Conservation (phyloP, 768 basidiomycete genomes). For the Amanita brunnescens region DNA sequence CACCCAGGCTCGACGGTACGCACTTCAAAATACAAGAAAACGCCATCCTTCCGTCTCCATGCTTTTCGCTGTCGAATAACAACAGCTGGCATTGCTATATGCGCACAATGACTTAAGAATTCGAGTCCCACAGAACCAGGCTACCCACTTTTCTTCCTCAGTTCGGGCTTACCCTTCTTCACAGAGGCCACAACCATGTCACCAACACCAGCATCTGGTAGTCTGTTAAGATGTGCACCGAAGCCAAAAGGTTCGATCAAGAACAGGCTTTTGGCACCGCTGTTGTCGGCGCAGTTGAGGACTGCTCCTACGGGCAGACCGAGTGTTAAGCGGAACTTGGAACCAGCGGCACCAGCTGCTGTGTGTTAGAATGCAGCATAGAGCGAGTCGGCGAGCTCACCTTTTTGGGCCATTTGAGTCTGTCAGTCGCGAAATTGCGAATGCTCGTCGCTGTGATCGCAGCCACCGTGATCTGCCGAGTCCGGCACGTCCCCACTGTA, state of each 20-base stretch:
- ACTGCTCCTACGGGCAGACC: conserved; percentile 94
- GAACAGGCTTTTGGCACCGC: conserved; percentile 92
- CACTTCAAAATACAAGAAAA: conserved; percentile 97
- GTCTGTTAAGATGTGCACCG: conserved; percentile 93
- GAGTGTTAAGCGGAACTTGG: conserved; percentile 93
- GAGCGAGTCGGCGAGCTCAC: not conserved
- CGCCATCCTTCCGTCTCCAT: conserved; percentile 96
- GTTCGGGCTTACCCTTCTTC: conserved; percentile 99
- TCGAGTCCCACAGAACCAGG: not conserved
- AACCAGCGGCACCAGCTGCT: conserved; percentile 71
- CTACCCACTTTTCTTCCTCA: conserved; percentile 95
- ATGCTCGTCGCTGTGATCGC: conserved; percentile 14
- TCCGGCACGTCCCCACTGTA: conserved; percentile 16
- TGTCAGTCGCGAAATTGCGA: conserved; percentile 8
- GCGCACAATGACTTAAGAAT: conserved; percentile 11
- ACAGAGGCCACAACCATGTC: conserved; percentile 96
- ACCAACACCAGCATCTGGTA: conserved; percentile 92
- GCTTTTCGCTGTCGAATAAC: conserved; percentile 97
- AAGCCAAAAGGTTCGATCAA: conserved; percentile 94
- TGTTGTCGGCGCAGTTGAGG: conserved; percentile 98
- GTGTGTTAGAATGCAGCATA: not conserved
- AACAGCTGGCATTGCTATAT: conserved; percentile 88
- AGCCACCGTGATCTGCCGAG: conserved; percentile 13
- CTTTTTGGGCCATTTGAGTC: conserved; percentile 6
- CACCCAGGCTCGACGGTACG: conserved; percentile 12